Evolutionary conservation across 805 yeast genomes (phyloP), one percentile per base, ranked within the genome.

Genomic region (Pichia californica): DNA sequence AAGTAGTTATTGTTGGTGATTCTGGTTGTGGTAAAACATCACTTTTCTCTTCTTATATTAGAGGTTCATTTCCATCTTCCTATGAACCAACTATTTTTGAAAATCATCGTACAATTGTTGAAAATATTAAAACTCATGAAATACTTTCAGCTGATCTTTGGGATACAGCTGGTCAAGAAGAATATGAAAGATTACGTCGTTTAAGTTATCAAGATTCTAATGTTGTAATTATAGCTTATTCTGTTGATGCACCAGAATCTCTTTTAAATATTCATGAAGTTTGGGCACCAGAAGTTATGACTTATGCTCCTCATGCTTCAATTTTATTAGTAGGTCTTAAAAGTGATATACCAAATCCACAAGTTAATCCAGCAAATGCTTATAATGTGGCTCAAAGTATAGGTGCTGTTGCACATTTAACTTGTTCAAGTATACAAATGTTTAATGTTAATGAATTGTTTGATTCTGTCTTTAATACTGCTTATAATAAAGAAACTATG

Each of bases 1-100:
- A 65, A 39, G 52, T 64, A 69, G 98, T 93, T 49, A 96, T 91
- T 49, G 97, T 93, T 40, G 99, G 99, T 51, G 99, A 93, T 69
- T 97, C 98, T 77, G 98, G 98, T 57, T 97, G 93, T 53, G 99
- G 99, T 57, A 91, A 88, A 58, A 91, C 98, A 9, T 91, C 98
- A 66, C 77, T 93, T 47, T 76, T 93, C 53, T 91, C 93, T 58
- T 88, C 97, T 46, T 91, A 91, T 67, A 88, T 96, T 41, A 88
- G 96, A 45, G 87, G 88, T 65, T 88, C 88, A 61, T 91, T 91
- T 66, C 99, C 99, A 25, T 86, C 93, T 32, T 97, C 91, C 66
- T 91, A 91, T 63, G 97, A 93, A 43, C 98, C 98, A 50, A 91
- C 99, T 19, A 97, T 91, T 39, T 88, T 91, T 61, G 96, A 89